Percentiles rank a stretch among this genome's conserved stretches.
These are phyloP conservation scores for Citrullus mucosospermus DNA, from an alignment of 306 rosid genomes.

Conservation along the genomic window DNA sequence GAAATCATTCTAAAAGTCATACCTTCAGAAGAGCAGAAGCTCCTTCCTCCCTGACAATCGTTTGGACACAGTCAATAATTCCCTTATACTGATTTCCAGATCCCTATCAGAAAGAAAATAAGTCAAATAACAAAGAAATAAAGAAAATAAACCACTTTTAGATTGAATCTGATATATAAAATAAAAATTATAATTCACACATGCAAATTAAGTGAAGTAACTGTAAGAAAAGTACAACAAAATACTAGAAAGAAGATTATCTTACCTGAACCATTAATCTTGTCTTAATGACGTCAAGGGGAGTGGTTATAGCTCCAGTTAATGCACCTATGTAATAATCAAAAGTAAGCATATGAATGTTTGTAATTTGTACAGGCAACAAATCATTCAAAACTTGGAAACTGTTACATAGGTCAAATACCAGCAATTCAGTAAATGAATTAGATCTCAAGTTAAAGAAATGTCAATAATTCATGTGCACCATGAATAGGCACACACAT, in stretches of 20 bases:
- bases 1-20: conserved; percentile 3
- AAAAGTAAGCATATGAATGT: background rate
- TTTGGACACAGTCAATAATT: conserved; percentile 78
- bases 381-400: background rate
- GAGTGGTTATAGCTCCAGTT: conserved; percentile 91
- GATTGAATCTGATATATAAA: background rate
- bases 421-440: background rate
- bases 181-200: background rate
- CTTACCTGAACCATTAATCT: conserved; percentile 83
- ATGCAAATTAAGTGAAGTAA: no score
- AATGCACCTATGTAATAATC: conserved; percentile 47
- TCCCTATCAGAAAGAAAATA: conserved; percentile 36
- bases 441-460: background rate
- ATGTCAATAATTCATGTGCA: background rate
- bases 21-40: conserved; percentile 76
- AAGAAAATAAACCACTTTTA: background rate
- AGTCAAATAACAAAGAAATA: background rate
- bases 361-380: background rate
- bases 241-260: no score
- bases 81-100: conserved; percentile 76
- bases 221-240: no score
- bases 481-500: background rate
- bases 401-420: background rate
- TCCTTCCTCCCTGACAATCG: conserved; percentile 83
- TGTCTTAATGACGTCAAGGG: conserved; percentile 93